Conservation (phyloP, 441 rosid genomes). For the Brassica balearica region DNA sequence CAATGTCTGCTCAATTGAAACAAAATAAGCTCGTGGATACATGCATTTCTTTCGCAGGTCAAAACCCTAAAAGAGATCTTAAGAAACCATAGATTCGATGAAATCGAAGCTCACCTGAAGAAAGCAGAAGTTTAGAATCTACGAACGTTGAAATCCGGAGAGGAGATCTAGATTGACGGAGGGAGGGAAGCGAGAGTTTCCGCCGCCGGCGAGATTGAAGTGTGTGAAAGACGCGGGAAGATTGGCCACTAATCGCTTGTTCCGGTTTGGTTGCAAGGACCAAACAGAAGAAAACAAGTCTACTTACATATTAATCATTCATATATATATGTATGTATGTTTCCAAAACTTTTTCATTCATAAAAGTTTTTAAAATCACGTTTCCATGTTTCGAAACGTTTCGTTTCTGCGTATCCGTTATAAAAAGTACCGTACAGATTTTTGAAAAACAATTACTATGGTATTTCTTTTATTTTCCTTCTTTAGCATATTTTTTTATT, state of each 20-base stretch:
- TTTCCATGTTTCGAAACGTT: too few species aligned
- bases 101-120: conserved; percentile 30
- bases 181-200: conserved; percentile 18
- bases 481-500: too few species aligned
- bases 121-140: background rate
- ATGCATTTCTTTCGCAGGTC: background rate
- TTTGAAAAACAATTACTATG: too few species aligned
- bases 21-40: conserved; percentile 18
- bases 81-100: background rate
- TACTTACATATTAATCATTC: too few species aligned
- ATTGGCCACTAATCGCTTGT: conserved; percentile 18
- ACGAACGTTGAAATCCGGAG: background rate
- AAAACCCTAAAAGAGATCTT: conserved; percentile 32
- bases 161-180: conserved; percentile 10
- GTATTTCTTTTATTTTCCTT: too few species aligned
- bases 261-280: conserved; percentile 28
- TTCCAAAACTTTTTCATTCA: too few species aligned
- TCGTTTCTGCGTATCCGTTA: too few species aligned
- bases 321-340: too few species aligned
- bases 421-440: too few species aligned
- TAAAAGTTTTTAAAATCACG: too few species aligned
- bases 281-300: too few species aligned
- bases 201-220: conserved; percentile 44
- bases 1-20: background rate
- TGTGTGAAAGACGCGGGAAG: conserved; percentile 46